Conservation (phyloP, 805 yeast genomes). For the Saccharomyces mikatae region DNA sequence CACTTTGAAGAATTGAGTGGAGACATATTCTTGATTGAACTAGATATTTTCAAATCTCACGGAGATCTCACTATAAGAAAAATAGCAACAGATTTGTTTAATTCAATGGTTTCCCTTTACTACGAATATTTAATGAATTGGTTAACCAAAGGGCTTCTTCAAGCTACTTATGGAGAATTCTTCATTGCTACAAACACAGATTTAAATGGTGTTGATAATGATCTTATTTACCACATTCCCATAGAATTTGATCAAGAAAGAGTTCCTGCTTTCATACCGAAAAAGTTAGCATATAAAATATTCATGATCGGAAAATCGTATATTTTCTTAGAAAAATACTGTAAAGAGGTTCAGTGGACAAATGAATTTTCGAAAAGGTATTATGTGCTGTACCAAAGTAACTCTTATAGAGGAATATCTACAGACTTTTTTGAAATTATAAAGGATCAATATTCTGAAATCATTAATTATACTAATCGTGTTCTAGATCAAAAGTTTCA, state of each 20-base stretch:
- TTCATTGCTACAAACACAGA: constrained; percentile 35
- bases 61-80: constrained; percentile 53
- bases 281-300: constrained; percentile 36
- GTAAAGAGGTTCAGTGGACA: constrained; percentile 64
- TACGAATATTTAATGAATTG: constrained; percentile 52
- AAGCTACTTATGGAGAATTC: constrained; percentile 51
- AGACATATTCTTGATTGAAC: constrained; percentile 45
- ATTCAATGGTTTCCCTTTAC: constrained; percentile 49
- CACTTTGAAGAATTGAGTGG: constrained; percentile 33
- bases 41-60: constrained; percentile 43
- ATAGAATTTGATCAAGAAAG: constrained; percentile 13
- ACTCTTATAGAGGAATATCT: constrained; percentile 4
- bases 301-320: constrained; percentile 67
- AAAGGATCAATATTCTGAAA: constrained; percentile 42
- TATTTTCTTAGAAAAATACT: constrained; percentile 52
- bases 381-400: constrained; percentile 7
- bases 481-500: constrained; percentile 43
- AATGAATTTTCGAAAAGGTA: constrained; percentile 35
- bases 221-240: constrained; percentile 8
- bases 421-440: constrained; percentile 30
- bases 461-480: constrained; percentile 43
- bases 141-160: constrained; percentile 60
- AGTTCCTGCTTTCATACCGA: constrained; percentile 35
- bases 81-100: constrained; percentile 39
- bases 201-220: neutral